Percentiles rank a stretch among this genome's conserved stretches.
phyloP scores from a whole-genome alignment of 768 basidiomycete genomes.

The Pholiota microspora region DNA sequence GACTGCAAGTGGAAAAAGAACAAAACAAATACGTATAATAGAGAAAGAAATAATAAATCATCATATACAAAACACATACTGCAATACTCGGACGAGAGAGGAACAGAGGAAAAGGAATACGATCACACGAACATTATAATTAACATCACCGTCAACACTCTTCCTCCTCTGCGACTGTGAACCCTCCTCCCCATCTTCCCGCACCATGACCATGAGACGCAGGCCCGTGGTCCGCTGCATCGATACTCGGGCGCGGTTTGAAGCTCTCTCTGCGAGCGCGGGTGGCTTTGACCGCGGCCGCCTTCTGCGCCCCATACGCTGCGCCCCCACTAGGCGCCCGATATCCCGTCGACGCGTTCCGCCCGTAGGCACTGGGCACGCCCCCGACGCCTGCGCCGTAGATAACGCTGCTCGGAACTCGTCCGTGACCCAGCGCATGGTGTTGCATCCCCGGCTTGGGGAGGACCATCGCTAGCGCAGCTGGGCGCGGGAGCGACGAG shows the following conservation, averaged over 20 bases:
- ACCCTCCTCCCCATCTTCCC: conserved; percentile 29
- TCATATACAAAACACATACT: conserved; percentile 1
- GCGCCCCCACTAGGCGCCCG: conserved; percentile 25
- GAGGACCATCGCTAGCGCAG: conserved; percentile 42
- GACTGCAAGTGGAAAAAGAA: not conserved
- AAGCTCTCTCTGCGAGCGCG: conserved; percentile 75
- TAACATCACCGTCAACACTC: conserved; percentile 29
- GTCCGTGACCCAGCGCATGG: conserved; percentile 55
- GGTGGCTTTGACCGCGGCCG: conserved; percentile 39
- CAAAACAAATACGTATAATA: not conserved
- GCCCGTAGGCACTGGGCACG: conserved; percentile 13
- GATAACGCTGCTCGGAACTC: conserved; percentile 36
- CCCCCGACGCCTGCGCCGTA: conserved; percentile 24
- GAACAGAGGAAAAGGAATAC: not conserved
- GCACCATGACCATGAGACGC: conserved; percentile 25
- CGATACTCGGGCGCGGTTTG: conserved; percentile 75
- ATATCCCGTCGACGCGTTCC: conserved; percentile 23
- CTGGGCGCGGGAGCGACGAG: conserved; percentile 35
- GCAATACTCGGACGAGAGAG: too few relatives aligned
- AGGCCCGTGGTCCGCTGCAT: conserved; percentile 34
- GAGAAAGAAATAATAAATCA: conserved; percentile 2
- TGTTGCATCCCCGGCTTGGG: conserved; percentile 51
- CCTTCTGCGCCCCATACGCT: conserved; percentile 12
- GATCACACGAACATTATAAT: conserved; percentile 11
- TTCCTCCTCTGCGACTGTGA: conserved; percentile 49